Percentiles rank a stretch among this genome's conserved stretches.
phyloP scores from a whole-genome alignment of 2,329 filamentous ascomycete species.

The Pseudogymnoascus sp. region DNA sequence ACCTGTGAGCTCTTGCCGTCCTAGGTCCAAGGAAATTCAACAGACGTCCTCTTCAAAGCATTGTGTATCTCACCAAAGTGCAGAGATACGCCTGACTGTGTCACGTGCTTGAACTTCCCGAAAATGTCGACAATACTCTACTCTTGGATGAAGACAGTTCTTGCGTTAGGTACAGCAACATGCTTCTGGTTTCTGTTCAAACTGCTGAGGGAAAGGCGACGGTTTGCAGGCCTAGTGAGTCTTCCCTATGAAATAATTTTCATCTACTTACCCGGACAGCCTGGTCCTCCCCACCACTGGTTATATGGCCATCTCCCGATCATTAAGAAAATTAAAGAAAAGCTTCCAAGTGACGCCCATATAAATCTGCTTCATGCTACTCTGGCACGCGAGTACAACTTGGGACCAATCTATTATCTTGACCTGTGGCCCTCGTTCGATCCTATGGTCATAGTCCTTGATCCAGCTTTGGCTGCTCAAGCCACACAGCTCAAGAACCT shows the following conservation, averaged over 20 bases:
- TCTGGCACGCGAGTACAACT: slow-evolving; percentile 15
- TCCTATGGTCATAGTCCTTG: slow-evolving; percentile 15
- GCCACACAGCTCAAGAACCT: slow-evolving; percentile 15
- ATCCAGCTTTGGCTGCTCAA: slow-evolving; percentile 15
- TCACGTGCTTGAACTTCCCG: no score
- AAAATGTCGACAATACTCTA: background rate
- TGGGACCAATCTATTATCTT: slow-evolving; percentile 19
- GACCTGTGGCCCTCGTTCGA: slow-evolving; percentile 17
- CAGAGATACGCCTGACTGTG: no score
- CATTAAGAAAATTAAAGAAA: background rate
- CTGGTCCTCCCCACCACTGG: background rate
- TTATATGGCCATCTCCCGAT: background rate
- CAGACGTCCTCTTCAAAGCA: no score
- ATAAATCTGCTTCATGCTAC: background rate
- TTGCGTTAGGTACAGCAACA: background rate
- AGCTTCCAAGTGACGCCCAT: background rate
- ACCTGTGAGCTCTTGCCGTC: no score
- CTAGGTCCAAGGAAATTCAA: no score
- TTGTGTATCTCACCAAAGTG: no score
- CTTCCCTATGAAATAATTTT: background rate
- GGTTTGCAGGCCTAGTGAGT: background rate
- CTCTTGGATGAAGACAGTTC: background rate
- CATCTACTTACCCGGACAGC: background rate
- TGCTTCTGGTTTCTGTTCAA: background rate
- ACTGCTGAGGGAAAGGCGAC: background rate